Evolutionary conservation across 2,329 filamentous ascomycete genomes (phyloP).

Genomic region (Aspergillus glaucus): DNA sequence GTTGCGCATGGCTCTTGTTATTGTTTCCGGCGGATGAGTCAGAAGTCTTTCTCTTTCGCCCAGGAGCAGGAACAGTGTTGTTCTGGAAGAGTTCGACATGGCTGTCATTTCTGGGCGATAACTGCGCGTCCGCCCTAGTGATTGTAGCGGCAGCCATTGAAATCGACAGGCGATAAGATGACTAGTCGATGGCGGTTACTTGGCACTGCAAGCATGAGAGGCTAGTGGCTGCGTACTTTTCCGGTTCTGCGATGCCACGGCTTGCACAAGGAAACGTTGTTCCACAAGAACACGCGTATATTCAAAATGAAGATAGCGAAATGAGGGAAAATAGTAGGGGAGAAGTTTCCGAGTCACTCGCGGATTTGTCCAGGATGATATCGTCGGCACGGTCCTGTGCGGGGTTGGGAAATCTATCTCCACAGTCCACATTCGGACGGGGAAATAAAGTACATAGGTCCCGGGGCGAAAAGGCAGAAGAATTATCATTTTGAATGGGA

Average conservation of each 20-base stretch:
- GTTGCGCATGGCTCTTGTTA: slow-evolving; percentile 10
- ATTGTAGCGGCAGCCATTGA: slow-evolving; percentile 4
- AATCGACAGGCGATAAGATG: neutral
- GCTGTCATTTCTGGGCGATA: slow-evolving; percentile 3
- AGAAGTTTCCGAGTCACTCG: slow-evolving; percentile 10
- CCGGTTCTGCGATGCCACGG: neutral
- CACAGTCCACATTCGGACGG: neutral
- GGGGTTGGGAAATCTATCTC: neutral
- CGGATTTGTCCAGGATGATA: slow-evolving; percentile 3
- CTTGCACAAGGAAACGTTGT: neutral
- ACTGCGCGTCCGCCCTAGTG: slow-evolving; percentile 1
- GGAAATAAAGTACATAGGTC: neutral
- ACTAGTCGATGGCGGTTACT: neutral
- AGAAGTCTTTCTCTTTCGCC: slow-evolving; percentile 27
- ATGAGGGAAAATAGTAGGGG: neutral
- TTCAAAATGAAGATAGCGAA: neutral
- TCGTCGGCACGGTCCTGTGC: neutral
- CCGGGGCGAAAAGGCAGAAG: neutral
- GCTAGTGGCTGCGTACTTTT: neutral
- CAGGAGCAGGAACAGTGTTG: neutral
- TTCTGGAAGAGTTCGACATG: neutral
- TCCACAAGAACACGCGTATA: neutral
- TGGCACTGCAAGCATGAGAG: neutral
- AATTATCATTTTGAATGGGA: too few species aligned
- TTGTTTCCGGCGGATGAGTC: slow-evolving; percentile 13